Base-by-base conservation (phyloP, 2,329 filamentous ascomycete genomes). In the Arthrocladium fulminans region DNA sequence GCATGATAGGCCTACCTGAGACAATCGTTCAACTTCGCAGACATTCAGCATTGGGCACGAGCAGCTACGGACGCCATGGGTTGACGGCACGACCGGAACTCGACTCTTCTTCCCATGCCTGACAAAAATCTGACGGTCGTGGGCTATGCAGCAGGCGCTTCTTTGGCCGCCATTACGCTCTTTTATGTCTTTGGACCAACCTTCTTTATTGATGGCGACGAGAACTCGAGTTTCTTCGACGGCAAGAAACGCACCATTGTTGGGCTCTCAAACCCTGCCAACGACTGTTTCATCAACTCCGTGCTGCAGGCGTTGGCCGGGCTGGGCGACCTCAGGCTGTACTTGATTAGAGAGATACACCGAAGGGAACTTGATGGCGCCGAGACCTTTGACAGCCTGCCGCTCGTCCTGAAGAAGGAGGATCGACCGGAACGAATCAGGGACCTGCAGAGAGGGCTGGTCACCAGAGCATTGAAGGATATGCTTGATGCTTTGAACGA, bases 171-270 rank as follows among this genome's bases (percentile, higher is more conserved):
- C 53, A 86, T 94, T 54, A 90, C 92, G 25, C 79, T 97, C 50
- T 86, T 97, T 65, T 98, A 97, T 68, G 90, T 97, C 59, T 97
- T 98, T 68, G 88, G 84, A 7, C 92, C 92, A n/a, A 97, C 89
- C 45, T 97, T 90, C 67, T 86, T 94, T 60, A 83, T 97, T 65
- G 90, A 98, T 68, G 81, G 83, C 62, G 85, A 92, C 49, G 77
- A 82, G 45, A 72, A 73, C 20, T 69, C 67, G 50, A 72, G 67
- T 52, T 78, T 76, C 48, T 69, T 70, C 38, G 70, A 58, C 48
- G 70, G 71, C 54, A 81, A 86, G 58, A 92, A 88, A 67, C 90
- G 87, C 63, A 86, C 86, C 51, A 86, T 94, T 37, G 88, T 97
- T 48, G 92, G 92, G 32, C 75, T 97, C 49, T 74, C 76, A 46